Percentiles rank a stretch among this genome's conserved stretches.
Evolutionary conservation across 176 grass and related monocot species (phyloP).

Genomic region (Themeda triandra): DNA sequence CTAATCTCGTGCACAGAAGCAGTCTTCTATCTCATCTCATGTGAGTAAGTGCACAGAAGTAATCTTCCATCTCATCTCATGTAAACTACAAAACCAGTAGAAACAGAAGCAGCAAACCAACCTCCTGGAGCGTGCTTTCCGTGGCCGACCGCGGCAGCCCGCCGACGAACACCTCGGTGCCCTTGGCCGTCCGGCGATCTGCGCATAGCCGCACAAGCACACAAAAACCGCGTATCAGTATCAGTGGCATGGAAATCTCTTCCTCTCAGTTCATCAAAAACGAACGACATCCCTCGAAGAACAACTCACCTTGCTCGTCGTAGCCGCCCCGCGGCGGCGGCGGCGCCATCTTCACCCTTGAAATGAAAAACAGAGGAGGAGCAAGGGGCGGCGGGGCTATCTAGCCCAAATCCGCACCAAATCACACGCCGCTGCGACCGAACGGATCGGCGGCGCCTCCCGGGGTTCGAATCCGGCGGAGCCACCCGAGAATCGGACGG

Average conservation of each 20-base stretch:
- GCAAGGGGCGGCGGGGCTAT: neutral
- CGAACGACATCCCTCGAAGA: neutral
- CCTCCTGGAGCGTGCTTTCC: conserved; percentile 60
- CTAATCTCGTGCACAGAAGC: neutral
- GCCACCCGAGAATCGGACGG: neutral
- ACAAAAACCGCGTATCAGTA: neutral
- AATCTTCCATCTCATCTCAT: neutral
- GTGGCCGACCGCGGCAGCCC: conserved; percentile 61
- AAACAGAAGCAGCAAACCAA: conserved; percentile 15
- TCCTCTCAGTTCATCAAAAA: neutral
- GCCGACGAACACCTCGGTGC: conserved; percentile 75
- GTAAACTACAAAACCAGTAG: neutral
- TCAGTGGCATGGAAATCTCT: neutral
- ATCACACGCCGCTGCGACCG: neutral
- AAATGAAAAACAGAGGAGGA: neutral
- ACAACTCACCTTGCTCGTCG: conserved; percentile 39
- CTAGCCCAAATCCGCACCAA: neutral
- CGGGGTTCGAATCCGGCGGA: neutral
- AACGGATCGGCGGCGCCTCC: neutral
- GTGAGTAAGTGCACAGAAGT: neutral
- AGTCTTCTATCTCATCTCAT: neutral
- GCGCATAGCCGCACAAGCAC: conserved; percentile 15
- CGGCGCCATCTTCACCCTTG: conserved; percentile 35
- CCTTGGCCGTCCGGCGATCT: conserved; percentile 43
- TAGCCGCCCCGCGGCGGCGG: conserved; percentile 16